Conservation (phyloP, 139 green algal species). For the Chlorella sorokiniana region DNA sequence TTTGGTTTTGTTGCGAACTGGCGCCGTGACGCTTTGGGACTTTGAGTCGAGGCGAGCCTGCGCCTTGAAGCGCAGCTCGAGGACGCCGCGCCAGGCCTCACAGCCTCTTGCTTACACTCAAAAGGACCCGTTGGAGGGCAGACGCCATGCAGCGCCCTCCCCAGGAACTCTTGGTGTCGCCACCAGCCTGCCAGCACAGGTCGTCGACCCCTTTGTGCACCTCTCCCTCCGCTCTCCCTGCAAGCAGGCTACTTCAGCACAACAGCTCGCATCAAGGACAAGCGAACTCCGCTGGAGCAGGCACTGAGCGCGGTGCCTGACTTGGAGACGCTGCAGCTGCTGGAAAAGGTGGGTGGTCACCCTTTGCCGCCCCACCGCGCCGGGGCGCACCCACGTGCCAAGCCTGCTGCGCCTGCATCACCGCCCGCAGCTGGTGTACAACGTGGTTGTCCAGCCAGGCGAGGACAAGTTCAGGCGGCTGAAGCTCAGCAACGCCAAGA, state of each 20-base stretch:
- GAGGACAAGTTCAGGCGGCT: conserved; percentile 39
- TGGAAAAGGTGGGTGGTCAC: conserved; percentile 45
- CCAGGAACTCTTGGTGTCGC: too few species aligned
- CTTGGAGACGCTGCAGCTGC: conserved; percentile 20
- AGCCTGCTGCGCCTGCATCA: not conserved
- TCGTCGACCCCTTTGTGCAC: not conserved
- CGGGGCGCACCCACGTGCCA: too few species aligned
- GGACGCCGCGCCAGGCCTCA: too few species aligned
- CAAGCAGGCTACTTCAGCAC: conserved; percentile 37
- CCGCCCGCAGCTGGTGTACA: conserved; percentile 15
- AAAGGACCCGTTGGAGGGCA: too few species aligned
- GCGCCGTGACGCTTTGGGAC: too few species aligned
- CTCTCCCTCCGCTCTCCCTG: not conserved
- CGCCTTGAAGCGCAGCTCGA: too few species aligned
- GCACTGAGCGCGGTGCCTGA: not conserved
- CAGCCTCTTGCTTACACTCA: too few species aligned
- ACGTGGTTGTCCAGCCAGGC: conserved; percentile 21
- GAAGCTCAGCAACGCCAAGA: conserved; percentile 46
- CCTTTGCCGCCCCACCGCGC: too few species aligned
- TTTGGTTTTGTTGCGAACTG: too few species aligned
- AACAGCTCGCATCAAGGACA: conserved; percentile 33
- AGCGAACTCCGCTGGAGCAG: conserved; percentile 1
- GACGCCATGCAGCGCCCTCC: too few species aligned
- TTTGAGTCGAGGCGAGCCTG: too few species aligned
- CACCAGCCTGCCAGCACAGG: not conserved